Conservation (phyloP, 108 stramenopile genomes). For the Schizochytrium sp. region DNA sequence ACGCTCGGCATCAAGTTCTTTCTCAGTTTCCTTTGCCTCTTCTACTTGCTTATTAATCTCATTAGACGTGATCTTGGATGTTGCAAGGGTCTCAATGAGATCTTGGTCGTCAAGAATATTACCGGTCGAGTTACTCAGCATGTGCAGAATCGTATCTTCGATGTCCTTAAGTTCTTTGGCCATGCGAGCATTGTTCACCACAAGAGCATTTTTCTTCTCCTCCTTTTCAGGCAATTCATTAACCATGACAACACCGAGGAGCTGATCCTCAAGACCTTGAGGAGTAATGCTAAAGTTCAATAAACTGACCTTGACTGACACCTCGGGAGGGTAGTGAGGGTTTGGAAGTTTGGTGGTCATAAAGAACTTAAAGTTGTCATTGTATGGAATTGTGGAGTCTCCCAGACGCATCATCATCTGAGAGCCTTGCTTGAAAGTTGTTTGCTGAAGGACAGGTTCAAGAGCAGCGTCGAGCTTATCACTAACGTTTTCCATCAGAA, state of each 20-base stretch:
- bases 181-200: conserved; percentile 77
- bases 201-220: conserved; percentile 70
- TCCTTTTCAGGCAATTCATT: conserved; percentile 73
- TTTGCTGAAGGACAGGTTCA: conserved; percentile 80
- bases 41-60: conserved; percentile 79
- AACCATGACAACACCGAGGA: conserved; percentile 76
- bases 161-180: conserved; percentile 79
- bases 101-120: conserved; percentile 81
- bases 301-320: conserved; percentile 78
- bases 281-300: conserved; percentile 82
- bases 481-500: conserved; percentile 79
- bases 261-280: conserved; percentile 79
- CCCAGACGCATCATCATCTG: conserved; percentile 82
- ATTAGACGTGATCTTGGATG: conserved; percentile 74
- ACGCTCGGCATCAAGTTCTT: conserved; percentile 73
- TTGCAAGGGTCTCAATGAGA: conserved; percentile 79
- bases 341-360: conserved; percentile 82
- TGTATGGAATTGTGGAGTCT: conserved; percentile 79
- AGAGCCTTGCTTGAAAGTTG: conserved; percentile 80
- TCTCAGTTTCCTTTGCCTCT: conserved; percentile 77
- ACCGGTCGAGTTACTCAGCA: conserved; percentile 73
- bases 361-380: conserved; percentile 77
- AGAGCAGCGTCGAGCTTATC: conserved; percentile 80
- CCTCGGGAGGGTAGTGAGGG: conserved; percentile 78
- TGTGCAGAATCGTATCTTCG: conserved; percentile 73